A percentile compares a stretch with the other conserved stretches of the same genome.
phyloP scores from a whole-genome alignment of 257 asterid species.

The Nicotiana sylvestris region DNA sequence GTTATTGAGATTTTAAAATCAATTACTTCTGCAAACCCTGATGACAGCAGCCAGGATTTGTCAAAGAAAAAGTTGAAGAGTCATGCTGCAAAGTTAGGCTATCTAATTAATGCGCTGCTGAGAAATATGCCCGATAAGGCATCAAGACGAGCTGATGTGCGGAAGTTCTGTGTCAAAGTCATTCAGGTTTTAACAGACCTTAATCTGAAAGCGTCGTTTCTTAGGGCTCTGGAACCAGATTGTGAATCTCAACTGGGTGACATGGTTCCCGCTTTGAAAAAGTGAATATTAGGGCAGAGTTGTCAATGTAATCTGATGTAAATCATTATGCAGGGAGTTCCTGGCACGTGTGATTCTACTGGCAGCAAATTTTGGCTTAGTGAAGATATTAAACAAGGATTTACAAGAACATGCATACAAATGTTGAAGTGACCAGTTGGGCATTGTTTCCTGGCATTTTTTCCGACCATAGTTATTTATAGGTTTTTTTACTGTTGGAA shows the following conservation, averaged over 20 bases:
- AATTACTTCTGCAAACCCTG: constrained; percentile 23
- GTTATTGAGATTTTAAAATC: constrained; percentile 57
- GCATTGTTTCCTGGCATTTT: not conserved
- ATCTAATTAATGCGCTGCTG: constrained; percentile 49
- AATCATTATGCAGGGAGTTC: not conserved
- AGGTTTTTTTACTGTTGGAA: not conserved
- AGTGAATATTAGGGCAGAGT: constrained; percentile 6
- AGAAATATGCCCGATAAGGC: constrained; percentile 83
- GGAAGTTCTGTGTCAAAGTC: constrained; percentile 71
- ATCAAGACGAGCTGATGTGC: constrained; percentile 75
- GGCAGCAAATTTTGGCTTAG: not conserved
- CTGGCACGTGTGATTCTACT: not conserved
- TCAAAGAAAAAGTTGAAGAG: constrained; percentile 25
- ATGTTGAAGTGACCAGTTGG: not conserved
- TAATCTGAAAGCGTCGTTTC: constrained; percentile 36
- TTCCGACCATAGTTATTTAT: not conserved
- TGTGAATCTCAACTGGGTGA: constrained; percentile 70
- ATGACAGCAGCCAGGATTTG: constrained; percentile 17
- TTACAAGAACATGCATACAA: not conserved
- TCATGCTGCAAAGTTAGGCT: constrained; percentile 43
- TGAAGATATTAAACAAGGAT: not conserved
- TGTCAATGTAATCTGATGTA: not conserved
- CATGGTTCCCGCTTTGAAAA: constrained; percentile 44
- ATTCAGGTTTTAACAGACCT: constrained; percentile 47
- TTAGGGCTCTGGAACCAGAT: constrained; percentile 56